These are phyloP conservation scores for Phoenix roebelenii DNA, from an alignment of 176 grass and related monocot genomes.

Conservation along the genomic window DNA sequence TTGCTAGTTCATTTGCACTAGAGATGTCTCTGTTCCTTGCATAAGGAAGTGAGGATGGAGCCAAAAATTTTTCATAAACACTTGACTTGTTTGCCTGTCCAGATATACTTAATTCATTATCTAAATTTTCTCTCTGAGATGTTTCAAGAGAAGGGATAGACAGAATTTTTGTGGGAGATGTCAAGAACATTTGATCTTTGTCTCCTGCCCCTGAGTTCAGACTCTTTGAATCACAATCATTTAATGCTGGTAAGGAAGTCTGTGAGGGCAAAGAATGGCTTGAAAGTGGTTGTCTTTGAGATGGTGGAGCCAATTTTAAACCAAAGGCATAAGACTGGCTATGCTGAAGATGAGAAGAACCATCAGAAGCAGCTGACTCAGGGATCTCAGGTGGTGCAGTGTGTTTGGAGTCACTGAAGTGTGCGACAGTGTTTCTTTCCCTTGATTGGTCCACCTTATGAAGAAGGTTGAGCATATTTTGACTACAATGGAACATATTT, in stretches of 20 bases:
- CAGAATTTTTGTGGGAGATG: constrained; percentile 28
- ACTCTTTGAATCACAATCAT: constrained; percentile 36
- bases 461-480: constrained; percentile 92
- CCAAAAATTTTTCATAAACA: neutral
- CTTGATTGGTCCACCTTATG: constrained; percentile 74
- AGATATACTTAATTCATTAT: neutral
- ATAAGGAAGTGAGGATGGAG: too few species aligned
- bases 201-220: constrained; percentile 28
- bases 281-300: constrained; percentile 45
- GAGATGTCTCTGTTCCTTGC: neutral
- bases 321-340: constrained; percentile 49
- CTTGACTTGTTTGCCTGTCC: neutral
- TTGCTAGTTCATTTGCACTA: neutral
- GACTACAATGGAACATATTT: constrained; percentile 49
- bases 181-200: constrained; percentile 26
- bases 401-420: too few species aligned
- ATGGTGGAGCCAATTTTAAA: constrained; percentile 63
- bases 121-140: constrained; percentile 17
- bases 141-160: constrained; percentile 24
- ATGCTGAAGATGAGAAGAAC: constrained; percentile 47
- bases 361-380: constrained; percentile 29
- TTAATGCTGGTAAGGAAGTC: constrained; percentile 6
- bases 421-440: constrained; percentile 21
- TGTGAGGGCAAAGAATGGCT: constrained; percentile 24
- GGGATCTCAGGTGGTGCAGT: constrained; percentile 20